Evolutionary conservation across 139 green algal species (phyloP), one percentile per base, ranked within the genome.

Genomic region (Nannochloris sp.): DNA sequence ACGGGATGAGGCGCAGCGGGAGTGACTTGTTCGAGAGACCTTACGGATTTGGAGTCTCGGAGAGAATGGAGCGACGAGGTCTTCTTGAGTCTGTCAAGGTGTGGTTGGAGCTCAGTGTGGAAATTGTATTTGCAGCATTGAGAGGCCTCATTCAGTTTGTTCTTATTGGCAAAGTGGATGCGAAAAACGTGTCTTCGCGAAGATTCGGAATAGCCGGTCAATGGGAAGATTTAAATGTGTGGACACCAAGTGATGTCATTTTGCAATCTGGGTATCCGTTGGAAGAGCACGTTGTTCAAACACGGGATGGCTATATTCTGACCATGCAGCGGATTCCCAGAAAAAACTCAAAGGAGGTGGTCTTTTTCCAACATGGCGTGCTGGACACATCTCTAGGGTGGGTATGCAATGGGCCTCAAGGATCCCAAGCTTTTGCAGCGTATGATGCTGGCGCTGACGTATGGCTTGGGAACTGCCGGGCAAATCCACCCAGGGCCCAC

Each of bases 321-420:
- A 53, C 46, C 4, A 73, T 96, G 78, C 84, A 95, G 71, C 81
- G 87, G 56, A 87, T 95, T 48, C 87, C 87, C 27, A 76, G 83
- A 3, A 61, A 68, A 8, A 81, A 72, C 24, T 73, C 80, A 6
- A 64, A 64, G 5, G 79, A 89, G 50, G 83, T 85, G 23, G 87
- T 85, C 19, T 88, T 90, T 70, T 97, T 92, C 84, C 82, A 88
- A 81, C 86, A 93, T 55, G 86, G 86, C 29, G 71, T 97, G 23
- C 66, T 96, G 60, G 90, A 97, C 81, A 95, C 85, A n/a, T 83
- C 78, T 40, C 71, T 97, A 61, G 82, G 81, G 8, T 97, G 87
- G 82, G 84, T 95, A 31, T 74, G 67, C 57, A 85, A 78, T 44
- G 88, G 89, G 2, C 76, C 89, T 16, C 85, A 85, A 24, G 81